Percentiles rank a stretch among this genome's conserved stretches.
phyloP scores from a whole-genome alignment of 805 yeast species.

The Blastobotrys robertii region DNA sequence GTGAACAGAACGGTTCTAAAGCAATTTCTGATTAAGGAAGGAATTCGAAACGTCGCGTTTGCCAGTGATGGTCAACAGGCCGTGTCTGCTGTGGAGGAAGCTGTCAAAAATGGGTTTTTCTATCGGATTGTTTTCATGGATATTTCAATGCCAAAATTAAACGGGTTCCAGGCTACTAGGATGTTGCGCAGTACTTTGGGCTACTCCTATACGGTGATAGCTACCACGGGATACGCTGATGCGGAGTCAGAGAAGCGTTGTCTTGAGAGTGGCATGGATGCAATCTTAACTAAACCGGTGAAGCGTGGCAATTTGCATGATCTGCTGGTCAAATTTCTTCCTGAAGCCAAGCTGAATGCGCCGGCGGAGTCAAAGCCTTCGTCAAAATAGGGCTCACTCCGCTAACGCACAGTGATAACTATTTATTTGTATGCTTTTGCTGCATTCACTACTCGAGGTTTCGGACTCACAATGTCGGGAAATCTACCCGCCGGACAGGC shows the following conservation, averaged over 20 bases:
- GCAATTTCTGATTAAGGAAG: constrained; percentile 81
- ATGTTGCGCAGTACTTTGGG: constrained; percentile 54
- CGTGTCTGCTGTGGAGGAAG: constrained; percentile 48
- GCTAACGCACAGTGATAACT: no score
- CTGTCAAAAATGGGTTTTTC: constrained; percentile 22
- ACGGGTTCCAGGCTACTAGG: constrained; percentile 78
- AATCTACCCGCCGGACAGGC: no score
- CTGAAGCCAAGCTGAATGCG: no score
- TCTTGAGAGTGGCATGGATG: constrained; percentile 83
- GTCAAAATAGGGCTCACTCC: no score
- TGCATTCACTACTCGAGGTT: no score
- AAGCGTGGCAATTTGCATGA: constrained; percentile 57
- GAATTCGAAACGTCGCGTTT: constrained; percentile 56
- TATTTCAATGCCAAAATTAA: constrained; percentile 92
- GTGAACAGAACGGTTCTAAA: constrained; percentile 92
- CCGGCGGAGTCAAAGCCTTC: no score
- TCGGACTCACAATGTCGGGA: no score
- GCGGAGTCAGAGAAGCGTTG: constrained; percentile 74
- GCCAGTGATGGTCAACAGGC: constrained; percentile 94
- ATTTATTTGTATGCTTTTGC: no score
- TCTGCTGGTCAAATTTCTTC: constrained; percentile 29
- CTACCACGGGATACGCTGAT: constrained; percentile 93
- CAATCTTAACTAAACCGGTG: constrained; percentile 83
- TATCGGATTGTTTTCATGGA: constrained; percentile 89
- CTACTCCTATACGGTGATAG: constrained; percentile 72